These are phyloP conservation scores for Priceomyces castillae DNA, from an alignment of 805 yeast genomes.

Conservation along the genomic window DNA sequence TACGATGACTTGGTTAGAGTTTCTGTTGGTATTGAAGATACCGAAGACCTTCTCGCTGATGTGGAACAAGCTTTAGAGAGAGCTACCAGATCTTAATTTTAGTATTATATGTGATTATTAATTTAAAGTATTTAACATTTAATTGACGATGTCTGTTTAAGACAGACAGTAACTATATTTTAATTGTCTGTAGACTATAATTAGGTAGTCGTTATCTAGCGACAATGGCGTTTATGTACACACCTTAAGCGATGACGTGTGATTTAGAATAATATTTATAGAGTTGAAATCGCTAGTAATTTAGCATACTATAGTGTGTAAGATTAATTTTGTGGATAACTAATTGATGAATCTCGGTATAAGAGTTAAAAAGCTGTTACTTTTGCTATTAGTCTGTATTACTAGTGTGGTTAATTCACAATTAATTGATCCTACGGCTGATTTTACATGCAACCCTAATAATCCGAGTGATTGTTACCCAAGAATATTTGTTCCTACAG, in stretches of 20 bases:
- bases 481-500: slow-evolving; percentile 55
- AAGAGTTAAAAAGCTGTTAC: background rate
- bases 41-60: slow-evolving; percentile 71
- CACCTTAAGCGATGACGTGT: slow-evolving; percentile 4
- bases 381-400: background rate
- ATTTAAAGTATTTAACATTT: too few species aligned
- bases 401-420: slow-evolving; percentile 2
- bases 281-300: too few species aligned
- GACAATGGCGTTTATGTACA: background rate
- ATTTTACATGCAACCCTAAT: slow-evolving; percentile 14
- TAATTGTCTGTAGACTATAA: too few species aligned
- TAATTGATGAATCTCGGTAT: slow-evolving; percentile 2
- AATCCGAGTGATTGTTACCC: slow-evolving; percentile 60
- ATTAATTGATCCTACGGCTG: slow-evolving; percentile 11
- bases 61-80: slow-evolving; percentile 62
- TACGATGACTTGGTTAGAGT: slow-evolving; percentile 79
- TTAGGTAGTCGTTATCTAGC: too few species aligned
- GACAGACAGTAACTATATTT: background rate
- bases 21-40: slow-evolving; percentile 84
- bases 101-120: background rate
- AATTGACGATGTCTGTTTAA: too few species aligned
- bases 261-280: slow-evolving; percentile 1
- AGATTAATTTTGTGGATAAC: background rate
- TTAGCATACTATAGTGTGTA: background rate
- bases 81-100: slow-evolving; percentile 8